Evolutionary conservation across 2,329 filamentous ascomycete genomes (phyloP).

Genomic region (Fusarium secorum): DNA sequence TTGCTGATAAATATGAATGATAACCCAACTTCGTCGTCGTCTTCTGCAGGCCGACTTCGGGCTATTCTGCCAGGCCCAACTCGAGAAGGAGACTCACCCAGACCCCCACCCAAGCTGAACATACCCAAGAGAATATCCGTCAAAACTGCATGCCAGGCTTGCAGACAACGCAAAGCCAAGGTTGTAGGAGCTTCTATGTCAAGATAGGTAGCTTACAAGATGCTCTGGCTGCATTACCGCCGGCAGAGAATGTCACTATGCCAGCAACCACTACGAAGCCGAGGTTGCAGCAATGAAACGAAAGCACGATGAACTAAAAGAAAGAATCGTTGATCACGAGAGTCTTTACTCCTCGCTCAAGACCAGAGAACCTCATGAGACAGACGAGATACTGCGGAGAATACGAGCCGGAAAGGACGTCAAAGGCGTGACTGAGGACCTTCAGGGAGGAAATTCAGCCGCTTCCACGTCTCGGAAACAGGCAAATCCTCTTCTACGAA

Average conservation of each 20-base stretch:
- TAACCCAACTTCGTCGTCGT: not conserved
- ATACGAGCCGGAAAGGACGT: constrained; percentile 22
- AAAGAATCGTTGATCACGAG: constrained; percentile 4
- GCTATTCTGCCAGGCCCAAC: constrained; percentile 10
- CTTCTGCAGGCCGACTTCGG: not conserved
- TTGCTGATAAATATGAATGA: constrained; percentile 1
- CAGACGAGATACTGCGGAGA: constrained; percentile 20
- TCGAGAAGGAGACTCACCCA: not conserved
- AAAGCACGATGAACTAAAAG: constrained; percentile 18
- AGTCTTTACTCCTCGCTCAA: constrained; percentile 10
- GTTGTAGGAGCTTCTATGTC: not conserved
- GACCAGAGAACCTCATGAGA: constrained; percentile 4
- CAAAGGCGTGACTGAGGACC: constrained; percentile 3
- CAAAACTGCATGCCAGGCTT: constrained; percentile 24
- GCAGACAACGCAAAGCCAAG: constrained; percentile 29
- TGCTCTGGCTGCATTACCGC: constrained; percentile 13
- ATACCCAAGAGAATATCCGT: constrained; percentile 22
- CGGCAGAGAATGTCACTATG: constrained; percentile 20
- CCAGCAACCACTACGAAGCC: constrained; percentile 3
- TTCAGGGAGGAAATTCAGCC: not conserved
- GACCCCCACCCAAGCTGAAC: constrained; percentile 1
- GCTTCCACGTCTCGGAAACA: not conserved
- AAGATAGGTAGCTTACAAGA: not conserved
- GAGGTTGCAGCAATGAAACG: constrained; percentile 12
- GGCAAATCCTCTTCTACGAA: not conserved